phyloP scores from a whole-genome alignment of 1,139 yeast species.

The Geotrichum fermentans region DNA sequence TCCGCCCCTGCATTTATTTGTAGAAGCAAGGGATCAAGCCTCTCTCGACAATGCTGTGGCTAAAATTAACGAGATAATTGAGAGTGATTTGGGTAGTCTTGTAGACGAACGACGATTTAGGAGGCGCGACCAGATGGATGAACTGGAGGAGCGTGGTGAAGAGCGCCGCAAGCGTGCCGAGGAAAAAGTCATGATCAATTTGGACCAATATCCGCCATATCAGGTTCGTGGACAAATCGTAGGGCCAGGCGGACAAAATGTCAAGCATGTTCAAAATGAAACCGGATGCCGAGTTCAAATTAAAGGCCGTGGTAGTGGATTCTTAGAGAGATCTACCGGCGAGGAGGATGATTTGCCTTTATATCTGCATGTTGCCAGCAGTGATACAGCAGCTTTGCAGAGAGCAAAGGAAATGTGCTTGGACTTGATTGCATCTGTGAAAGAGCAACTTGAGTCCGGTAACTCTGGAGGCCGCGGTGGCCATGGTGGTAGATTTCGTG shows the following conservation, averaged over 20 bases:
- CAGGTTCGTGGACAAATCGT: constrained; percentile 36
- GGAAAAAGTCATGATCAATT: constrained; percentile 30
- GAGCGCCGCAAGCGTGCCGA: constrained; percentile 25
- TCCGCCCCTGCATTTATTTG: constrained; percentile 37
- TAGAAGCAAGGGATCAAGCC: constrained; percentile 33
- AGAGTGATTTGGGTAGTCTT: constrained; percentile 34
- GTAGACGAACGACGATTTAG: constrained; percentile 35
- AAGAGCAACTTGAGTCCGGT: constrained; percentile 28
- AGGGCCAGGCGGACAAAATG: constrained; percentile 39
- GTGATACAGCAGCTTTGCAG: constrained; percentile 29
- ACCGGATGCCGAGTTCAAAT: constrained; percentile 37
- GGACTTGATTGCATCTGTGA: constrained; percentile 36
- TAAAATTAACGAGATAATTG: constrained; percentile 34
- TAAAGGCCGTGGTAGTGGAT: constrained; percentile 40
- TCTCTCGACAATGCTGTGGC: constrained; percentile 35
- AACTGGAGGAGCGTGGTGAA: constrained; percentile 10
- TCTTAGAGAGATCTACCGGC: constrained; percentile 34
- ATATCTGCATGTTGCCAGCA: constrained; percentile 35
- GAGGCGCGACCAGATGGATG: constrained; percentile 22
- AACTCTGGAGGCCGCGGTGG: neutral
- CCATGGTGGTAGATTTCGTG: constrained; percentile 7
- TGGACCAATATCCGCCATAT: constrained; percentile 27
- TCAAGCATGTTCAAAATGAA: constrained; percentile 38
- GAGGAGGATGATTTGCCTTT: constrained; percentile 36
- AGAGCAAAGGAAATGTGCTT: constrained; percentile 34